A percentile compares a stretch with the other conserved stretches of the same genome.
Conservation (phyloP, 257 asterid species). For the Voacanga thouarsii region DNA sequence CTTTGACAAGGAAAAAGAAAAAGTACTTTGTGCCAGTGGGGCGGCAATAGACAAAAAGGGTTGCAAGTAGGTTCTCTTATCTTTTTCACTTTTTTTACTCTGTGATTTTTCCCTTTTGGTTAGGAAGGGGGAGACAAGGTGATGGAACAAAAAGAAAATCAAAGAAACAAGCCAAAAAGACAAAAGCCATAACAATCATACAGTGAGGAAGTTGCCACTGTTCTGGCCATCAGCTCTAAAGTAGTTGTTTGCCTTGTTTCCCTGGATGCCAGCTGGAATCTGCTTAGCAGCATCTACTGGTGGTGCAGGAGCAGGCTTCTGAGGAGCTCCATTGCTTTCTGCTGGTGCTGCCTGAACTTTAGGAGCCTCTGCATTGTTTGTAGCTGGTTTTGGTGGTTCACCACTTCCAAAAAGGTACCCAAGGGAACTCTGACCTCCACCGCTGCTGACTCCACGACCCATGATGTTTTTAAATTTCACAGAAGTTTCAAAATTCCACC, state of each 20-base stretch:
- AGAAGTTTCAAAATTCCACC: slow-evolving; percentile 21
- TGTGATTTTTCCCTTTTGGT: neutral
- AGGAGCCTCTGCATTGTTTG: slow-evolving; percentile 39
- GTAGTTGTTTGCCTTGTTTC: slow-evolving; percentile 57
- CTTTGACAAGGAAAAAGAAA: neutral
- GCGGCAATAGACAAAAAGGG: neutral
- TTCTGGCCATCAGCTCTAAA: slow-evolving; percentile 76
- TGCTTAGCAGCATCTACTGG: slow-evolving; percentile 41
- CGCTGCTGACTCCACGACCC: slow-evolving; percentile 88
- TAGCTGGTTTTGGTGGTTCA: slow-evolving; percentile 59
- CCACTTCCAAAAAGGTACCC: slow-evolving; percentile 79
- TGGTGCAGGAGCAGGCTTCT: slow-evolving; percentile 41
- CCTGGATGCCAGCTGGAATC: slow-evolving; percentile 73
- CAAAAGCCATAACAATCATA: slow-evolving; percentile 24
- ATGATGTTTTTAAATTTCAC: slow-evolving; percentile 26
- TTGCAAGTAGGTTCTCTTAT: neutral
- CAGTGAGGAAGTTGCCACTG: slow-evolving; percentile 81
- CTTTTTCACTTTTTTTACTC: neutral
- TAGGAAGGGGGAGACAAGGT: neutral
- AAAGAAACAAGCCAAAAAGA: neutral
- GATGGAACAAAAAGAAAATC: neutral
- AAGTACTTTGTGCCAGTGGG: neutral
- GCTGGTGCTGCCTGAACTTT: slow-evolving; percentile 36
- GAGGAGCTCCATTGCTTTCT: slow-evolving; percentile 32
- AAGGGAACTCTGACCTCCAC: slow-evolving; percentile 91